Base-by-base conservation (phyloP, 495 filamentous ascomycete genomes). In the Pseudoneurospora amorphoporcata region DNA sequence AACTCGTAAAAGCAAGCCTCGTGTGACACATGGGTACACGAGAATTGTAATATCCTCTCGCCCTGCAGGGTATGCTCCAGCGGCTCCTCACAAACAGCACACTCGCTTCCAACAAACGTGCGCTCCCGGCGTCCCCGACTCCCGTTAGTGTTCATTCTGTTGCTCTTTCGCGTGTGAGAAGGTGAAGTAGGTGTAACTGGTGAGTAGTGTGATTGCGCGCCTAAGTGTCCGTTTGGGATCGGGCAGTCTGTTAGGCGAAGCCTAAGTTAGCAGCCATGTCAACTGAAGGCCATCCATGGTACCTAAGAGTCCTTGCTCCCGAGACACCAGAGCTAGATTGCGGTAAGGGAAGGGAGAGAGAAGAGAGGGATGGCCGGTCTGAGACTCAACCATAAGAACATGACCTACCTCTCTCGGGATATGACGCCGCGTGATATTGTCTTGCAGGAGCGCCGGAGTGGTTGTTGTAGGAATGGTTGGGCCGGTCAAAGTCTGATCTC, bases 1-100 rank as follows among this genome's bases (percentile, higher is more conserved):
- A 94, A 98, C 82, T 99, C 96, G 82, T 98, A 99, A 81, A 99
- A 99, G 82, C 95, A 99, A 23, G 96, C 96, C 80, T 98, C 95
- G 78, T 99, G 95, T 17, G 95, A 92, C 41, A 99, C 96, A 80
- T 99, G 95, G 12, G 89, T 87, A 81, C 95, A 99, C 37, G 95
- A 97, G 77, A 99, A 95, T 79, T 98, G 96, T 70, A 99, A 86
- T 70, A 99, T 92, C 72, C 94, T 90, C 82, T 99, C 95, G 69
- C 96, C 96, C 16, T 94, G 92, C 47, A 99, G 85, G 14, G 94
- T 99, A 78, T 99, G 95, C 79, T 99, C 95, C 74, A 99, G 83
- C 9, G 95, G 96, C 79, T 99, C 95, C 78, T 99, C 95, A 80
- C 95, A 99, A 14, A 98, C 94, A 68, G 95, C 93, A 81, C 95